These are phyloP conservation scores for Pythium brachiatum DNA, from an alignment of 352 stramenopile genomes.

Conservation along the genomic window DNA sequence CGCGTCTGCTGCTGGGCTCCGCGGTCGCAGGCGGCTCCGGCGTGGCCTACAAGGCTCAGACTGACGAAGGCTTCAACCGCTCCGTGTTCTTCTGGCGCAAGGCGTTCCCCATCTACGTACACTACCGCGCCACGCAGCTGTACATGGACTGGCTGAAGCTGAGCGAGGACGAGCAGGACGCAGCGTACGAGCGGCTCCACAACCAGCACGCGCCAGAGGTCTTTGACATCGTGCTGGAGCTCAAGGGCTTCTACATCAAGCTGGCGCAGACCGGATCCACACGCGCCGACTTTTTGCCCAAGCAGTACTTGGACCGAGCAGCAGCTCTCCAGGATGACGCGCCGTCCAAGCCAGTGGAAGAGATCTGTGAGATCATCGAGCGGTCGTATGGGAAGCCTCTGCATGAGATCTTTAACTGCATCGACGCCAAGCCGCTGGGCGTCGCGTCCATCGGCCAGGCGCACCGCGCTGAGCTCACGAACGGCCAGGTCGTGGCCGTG, in stretches of 20 bases:
- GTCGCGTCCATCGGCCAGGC: slow-evolving; percentile 83
- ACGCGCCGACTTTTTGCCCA: slow-evolving; percentile 74
- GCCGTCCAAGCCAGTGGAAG: slow-evolving; percentile 64
- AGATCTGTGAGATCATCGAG: slow-evolving; percentile 78
- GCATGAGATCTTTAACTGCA: slow-evolving; percentile 49
- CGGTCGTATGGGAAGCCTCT: slow-evolving; percentile 60
- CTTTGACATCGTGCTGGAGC: slow-evolving; percentile 78
- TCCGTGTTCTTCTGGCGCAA: slow-evolving; percentile 87
- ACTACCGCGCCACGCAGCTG: slow-evolving; percentile 75
- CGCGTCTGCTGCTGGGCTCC: slow-evolving; percentile 53
- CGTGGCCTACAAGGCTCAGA: slow-evolving; percentile 56
- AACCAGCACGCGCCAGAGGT: slow-evolving; percentile 71
- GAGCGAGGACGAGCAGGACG: slow-evolving; percentile 51
- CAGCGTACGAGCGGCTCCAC: slow-evolving; percentile 73
- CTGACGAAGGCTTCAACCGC: slow-evolving; percentile 76
- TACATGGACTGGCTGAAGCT: slow-evolving; percentile 62
- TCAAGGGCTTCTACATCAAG: slow-evolving; percentile 90
- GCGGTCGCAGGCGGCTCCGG: slow-evolving; percentile 42
- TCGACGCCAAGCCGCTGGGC: slow-evolving; percentile 73
- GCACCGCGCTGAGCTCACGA: slow-evolving; percentile 67
- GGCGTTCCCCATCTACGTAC: slow-evolving; percentile 83
- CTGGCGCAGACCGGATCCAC: slow-evolving; percentile 80
- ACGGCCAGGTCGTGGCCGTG: slow-evolving; percentile 77
- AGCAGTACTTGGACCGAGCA: slow-evolving; percentile 74
- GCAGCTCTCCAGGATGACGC: slow-evolving; percentile 79